These are phyloP conservation scores for Dissoconium aciculare DNA, from an alignment of 2,329 filamentous ascomycete genomes.

Conservation along the genomic window DNA sequence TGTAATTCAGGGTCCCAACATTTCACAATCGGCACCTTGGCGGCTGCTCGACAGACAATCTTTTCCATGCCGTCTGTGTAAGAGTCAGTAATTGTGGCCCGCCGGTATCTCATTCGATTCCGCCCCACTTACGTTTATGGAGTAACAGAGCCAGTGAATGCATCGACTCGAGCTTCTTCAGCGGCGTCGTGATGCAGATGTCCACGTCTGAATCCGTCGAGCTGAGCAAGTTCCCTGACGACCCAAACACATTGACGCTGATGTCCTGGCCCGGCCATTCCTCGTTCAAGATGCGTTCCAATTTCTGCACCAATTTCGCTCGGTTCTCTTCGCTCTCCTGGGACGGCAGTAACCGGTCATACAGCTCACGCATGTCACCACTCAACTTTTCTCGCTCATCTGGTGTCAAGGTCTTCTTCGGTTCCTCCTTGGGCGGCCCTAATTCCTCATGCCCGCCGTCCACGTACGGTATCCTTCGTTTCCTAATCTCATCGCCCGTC, in stretches of 20 bases:
- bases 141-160: constrained; percentile 81
- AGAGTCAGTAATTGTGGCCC: background rate
- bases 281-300: constrained; percentile 74
- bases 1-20: constrained; percentile 90
- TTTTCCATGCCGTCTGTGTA: constrained; percentile 87
- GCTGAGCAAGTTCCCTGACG: constrained; percentile 85
- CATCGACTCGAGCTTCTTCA: constrained; percentile 75
- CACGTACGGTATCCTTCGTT: constrained; percentile 73
- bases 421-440: constrained; percentile 51
- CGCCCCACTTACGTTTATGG: constrained; percentile 53
- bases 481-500: constrained; percentile 64
- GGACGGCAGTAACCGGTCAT: constrained; percentile 70
- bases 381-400: constrained; percentile 63
- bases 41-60: constrained; percentile 84
- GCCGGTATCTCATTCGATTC: background rate
- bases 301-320: constrained; percentile 63
- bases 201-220: constrained; percentile 97
- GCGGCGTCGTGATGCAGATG: constrained; percentile 88
- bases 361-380: constrained; percentile 72
- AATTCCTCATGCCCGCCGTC: constrained; percentile 69
- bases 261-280: constrained; percentile 89
- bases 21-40: constrained; percentile 97
- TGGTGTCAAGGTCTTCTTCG: constrained; percentile 54
- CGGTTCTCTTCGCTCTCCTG: constrained; percentile 62
- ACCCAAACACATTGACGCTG: constrained; percentile 88